Conservation (phyloP, 495 filamentous ascomycete genomes). For the Hapsidospora chrysogenum region DNA sequence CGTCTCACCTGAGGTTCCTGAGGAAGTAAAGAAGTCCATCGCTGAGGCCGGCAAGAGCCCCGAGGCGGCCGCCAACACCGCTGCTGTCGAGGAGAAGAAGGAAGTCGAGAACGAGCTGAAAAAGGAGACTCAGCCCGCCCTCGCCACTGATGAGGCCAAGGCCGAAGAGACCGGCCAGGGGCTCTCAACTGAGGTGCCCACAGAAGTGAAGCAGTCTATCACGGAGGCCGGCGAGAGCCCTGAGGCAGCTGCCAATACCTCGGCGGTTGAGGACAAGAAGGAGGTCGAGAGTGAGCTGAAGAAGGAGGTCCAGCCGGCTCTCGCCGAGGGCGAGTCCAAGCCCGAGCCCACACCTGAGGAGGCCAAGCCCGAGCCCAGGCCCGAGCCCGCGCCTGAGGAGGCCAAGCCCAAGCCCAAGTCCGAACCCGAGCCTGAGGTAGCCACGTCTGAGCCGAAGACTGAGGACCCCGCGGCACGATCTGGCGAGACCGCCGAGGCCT, state of each 20-base stretch:
- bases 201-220: conserved; percentile 57
- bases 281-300: conserved; percentile 54
- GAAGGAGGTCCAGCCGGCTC: conserved; percentile 19
- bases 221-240: conserved; percentile 42
- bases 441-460: conserved; percentile 1
- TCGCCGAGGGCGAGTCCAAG: conserved; percentile 22
- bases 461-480: conserved; percentile 11
- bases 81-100: conserved; percentile 62
- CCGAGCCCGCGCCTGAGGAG: no score
- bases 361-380: conserved; percentile 2
- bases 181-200: conserved; percentile 41
- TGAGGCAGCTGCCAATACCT: conserved; percentile 54
- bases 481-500: conserved; percentile 5
- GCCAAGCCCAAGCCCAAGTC: conserved; percentile 1
- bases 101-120: conserved; percentile 56
- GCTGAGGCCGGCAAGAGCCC: conserved; percentile 42
- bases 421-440: no score
- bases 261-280: conserved; percentile 62
- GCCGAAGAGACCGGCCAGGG: conserved; percentile 11
- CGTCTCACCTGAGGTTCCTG: conserved; percentile 41
- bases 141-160: conserved; percentile 21
- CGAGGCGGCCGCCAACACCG: conserved; percentile 54
- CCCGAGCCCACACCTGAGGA: no score
- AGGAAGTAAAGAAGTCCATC: conserved; percentile 57
- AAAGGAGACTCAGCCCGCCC: conserved; percentile 19